Conservation (phyloP, 495 filamentous ascomycete genomes). For the Chaetomium tenue region DNA sequence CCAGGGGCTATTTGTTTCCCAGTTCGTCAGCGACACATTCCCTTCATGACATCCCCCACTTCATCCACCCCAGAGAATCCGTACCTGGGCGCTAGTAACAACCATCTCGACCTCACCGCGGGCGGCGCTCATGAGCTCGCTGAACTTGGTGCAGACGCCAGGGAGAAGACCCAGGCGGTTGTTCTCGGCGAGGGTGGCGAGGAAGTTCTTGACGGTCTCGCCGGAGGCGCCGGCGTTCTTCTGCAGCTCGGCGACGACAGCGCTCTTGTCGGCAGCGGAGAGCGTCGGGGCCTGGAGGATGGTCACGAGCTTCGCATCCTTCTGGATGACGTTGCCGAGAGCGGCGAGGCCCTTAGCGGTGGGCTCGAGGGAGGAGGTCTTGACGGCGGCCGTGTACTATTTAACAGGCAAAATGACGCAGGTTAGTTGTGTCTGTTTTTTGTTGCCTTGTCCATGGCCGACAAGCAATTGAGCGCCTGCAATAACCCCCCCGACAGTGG, state of each 20-base stretch:
- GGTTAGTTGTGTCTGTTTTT: slow-evolving; percentile 20
- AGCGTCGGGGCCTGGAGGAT: slow-evolving; percentile 83
- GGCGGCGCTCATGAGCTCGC: slow-evolving; percentile 77
- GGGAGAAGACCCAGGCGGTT: slow-evolving; percentile 84
- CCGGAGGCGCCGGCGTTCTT: slow-evolving; percentile 69
- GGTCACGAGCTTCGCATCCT: slow-evolving; percentile 70
- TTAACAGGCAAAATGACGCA: slow-evolving; percentile 39
- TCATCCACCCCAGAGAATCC: slow-evolving; percentile 29
- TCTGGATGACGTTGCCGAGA: slow-evolving; percentile 69
- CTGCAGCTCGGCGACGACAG: slow-evolving; percentile 77
- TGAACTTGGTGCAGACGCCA: slow-evolving; percentile 84
- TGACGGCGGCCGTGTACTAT: slow-evolving; percentile 93
- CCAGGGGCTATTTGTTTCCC: slow-evolving; percentile 63
- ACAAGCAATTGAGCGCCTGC: slow-evolving; percentile 12
- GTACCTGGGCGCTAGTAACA: slow-evolving; percentile 85
- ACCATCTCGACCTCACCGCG: slow-evolving; percentile 89
- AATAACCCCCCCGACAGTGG: background rate
- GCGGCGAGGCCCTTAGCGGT: slow-evolving; percentile 69
- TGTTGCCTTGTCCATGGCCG: background rate
- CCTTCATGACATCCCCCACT: background rate
- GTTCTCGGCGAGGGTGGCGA: slow-evolving; percentile 86
- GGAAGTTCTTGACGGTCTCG: slow-evolving; percentile 90
- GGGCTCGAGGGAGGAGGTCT: slow-evolving; percentile 77
- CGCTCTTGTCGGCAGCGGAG: slow-evolving; percentile 69
- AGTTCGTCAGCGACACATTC: slow-evolving; percentile 12